These are phyloP conservation scores for Kluyveromyces siamensis DNA, from an alignment of 805 yeast genomes.

Conservation along the genomic window DNA sequence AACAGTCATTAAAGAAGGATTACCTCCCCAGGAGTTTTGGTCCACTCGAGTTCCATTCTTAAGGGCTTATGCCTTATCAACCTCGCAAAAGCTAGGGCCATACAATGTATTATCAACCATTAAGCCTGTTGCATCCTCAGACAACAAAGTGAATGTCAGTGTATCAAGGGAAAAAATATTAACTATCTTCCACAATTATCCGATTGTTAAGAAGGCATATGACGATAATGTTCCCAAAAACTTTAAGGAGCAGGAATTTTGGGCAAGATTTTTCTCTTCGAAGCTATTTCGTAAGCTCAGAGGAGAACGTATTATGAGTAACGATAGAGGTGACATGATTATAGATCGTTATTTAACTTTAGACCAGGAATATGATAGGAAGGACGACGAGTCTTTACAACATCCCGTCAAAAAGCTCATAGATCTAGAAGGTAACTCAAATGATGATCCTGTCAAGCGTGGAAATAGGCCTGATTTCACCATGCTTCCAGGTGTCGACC, in stretches of 20 bases:
- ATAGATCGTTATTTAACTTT: slow-evolving; percentile 74
- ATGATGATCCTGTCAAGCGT: slow-evolving; percentile 63
- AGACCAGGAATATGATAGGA: slow-evolving; percentile 49
- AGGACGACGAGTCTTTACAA: slow-evolving; percentile 33
- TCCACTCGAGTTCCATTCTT: slow-evolving; percentile 66
- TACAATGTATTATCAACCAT: slow-evolving; percentile 91
- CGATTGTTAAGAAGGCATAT: slow-evolving; percentile 81
- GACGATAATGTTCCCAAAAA: slow-evolving; percentile 80
- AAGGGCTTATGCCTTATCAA: slow-evolving; percentile 77
- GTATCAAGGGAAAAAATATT: slow-evolving; percentile 85
- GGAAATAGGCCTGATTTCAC: slow-evolving; percentile 88
- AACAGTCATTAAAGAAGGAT: slow-evolving; percentile 69
- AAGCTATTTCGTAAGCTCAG: slow-evolving; percentile 77
- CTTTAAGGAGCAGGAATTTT: slow-evolving; percentile 81
- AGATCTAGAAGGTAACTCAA: slow-evolving; percentile 72
- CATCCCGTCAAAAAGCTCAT: slow-evolving; percentile 58
- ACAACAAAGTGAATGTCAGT: slow-evolving; percentile 87
- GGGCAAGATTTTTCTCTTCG: slow-evolving; percentile 93
- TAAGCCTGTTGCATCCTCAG: slow-evolving; percentile 86
- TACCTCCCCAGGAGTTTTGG: slow-evolving; percentile 85
- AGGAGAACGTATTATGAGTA: slow-evolving; percentile 74
- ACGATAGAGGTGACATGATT: slow-evolving; percentile 74
- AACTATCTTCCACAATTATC: slow-evolving; percentile 87
- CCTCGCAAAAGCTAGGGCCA: slow-evolving; percentile 82
- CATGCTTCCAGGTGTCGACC: slow-evolving; percentile 51